Conservation (phyloP, 192 early-diverging fungal genomes). For the Coemansia sp. region DNA sequence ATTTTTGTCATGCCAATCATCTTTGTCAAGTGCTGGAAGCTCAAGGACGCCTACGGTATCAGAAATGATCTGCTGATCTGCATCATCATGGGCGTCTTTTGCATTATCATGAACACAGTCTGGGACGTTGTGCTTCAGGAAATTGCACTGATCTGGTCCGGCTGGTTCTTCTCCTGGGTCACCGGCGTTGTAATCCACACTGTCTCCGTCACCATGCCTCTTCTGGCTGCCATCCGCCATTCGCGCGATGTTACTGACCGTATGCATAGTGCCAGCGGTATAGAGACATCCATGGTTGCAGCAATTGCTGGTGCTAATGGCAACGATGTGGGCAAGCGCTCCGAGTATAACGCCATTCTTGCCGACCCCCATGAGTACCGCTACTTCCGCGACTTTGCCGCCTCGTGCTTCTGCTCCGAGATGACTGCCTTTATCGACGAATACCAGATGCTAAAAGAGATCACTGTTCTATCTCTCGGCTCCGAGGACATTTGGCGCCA, state of each 20-base stretch:
- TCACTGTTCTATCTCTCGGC: conserved; percentile 30
- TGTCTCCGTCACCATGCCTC: conserved; percentile 23
- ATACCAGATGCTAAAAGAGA: conserved; percentile 40
- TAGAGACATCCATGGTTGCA: conserved; percentile 25
- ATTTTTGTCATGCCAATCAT: conserved; percentile 26
- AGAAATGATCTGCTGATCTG: conserved; percentile 37
- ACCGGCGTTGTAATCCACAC: conserved; percentile 25
- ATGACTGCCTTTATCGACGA: conserved; percentile 49
- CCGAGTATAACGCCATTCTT: conserved; percentile 42
- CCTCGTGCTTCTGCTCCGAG: conserved; percentile 51
- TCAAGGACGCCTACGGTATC: conserved; percentile 48
- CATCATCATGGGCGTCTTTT: conserved; percentile 18
- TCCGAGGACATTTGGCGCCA: conserved; percentile 40
- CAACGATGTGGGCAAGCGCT: conserved; percentile 17
- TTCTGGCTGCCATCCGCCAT: conserved; percentile 30
- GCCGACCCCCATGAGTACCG: conserved; percentile 45
- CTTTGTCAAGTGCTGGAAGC: conserved; percentile 30
- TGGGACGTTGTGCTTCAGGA: conserved; percentile 28
- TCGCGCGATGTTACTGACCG: conserved; percentile 32
- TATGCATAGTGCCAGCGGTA: conserved; percentile 31
- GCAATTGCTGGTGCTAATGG: conserved; percentile 30
- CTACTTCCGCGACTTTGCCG: conserved; percentile 48
- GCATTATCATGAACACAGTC: conserved; percentile 19
- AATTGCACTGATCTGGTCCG: conserved; percentile 26
- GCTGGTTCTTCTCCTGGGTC: conserved; percentile 42